Conservation (phyloP, 495 filamentous ascomycete species). For the Trichoderma gamsii region DNA sequence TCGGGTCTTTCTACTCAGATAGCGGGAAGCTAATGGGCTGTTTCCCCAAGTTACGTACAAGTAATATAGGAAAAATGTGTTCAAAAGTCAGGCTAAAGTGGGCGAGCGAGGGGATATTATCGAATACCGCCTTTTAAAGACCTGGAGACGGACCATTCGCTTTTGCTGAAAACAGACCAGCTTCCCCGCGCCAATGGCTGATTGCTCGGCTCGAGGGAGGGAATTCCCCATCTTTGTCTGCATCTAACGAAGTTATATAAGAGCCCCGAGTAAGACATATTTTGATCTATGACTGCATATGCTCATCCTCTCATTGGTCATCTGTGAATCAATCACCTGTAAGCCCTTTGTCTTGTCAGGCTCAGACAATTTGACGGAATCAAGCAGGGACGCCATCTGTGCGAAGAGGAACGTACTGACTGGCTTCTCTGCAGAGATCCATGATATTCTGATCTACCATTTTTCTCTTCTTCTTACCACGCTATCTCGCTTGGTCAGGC, state of each 20-base stretch:
- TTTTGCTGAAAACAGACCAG: conserved; percentile 1
- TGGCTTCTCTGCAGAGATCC: too few relatives aligned
- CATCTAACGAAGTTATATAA: neutral
- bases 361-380: neutral
- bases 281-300: neutral
- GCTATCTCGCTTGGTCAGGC: too few relatives aligned
- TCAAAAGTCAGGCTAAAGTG: neutral
- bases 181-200: conserved; percentile 4
- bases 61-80: neutral
- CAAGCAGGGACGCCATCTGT: neutral
- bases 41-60: neutral
- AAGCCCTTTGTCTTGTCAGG: neutral
- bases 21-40: neutral
- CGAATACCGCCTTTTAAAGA: conserved; percentile 8
- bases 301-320: neutral
- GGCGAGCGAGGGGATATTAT: neutral
- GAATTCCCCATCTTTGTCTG: conserved; percentile 5
- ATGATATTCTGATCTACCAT: too few relatives aligned
- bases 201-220: conserved; percentile 7
- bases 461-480: too few relatives aligned
- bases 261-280: neutral
- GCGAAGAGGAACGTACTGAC: neutral
- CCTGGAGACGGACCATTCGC: conserved; percentile 4
- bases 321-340: neutral
- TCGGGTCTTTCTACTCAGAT: neutral